phyloP scores from a whole-genome alignment of 2,329 filamentous ascomycete species.

The Parastagonospora avenae region DNA sequence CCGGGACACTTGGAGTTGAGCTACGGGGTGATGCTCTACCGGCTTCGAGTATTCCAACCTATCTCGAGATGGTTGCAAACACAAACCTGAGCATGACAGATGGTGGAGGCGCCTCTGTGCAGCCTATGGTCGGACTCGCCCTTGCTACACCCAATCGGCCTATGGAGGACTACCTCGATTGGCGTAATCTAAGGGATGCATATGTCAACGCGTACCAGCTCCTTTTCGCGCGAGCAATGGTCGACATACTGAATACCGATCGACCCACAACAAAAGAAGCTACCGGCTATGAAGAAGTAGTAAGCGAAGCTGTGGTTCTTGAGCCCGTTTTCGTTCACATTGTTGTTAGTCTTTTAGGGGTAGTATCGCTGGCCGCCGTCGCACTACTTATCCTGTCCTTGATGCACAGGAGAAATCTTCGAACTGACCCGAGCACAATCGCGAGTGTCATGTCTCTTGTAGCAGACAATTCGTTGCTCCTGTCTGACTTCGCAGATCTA shows the following conservation, averaged over 20 bases:
- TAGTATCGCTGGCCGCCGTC: conserved; percentile 25
- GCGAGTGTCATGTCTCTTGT: conserved; percentile 43
- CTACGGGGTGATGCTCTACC: conserved; percentile 17
- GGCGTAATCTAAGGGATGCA: conserved; percentile 33
- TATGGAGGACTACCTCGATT: conserved; percentile 43
- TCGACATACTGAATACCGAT: conserved; percentile 30
- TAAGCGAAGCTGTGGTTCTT: conserved; percentile 43
- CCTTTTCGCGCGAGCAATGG: conserved; percentile 48
- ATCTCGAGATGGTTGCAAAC: conserved; percentile 8
- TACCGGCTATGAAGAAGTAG: conserved; percentile 22
- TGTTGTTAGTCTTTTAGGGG: conserved; percentile 41
- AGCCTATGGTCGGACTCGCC: conserved; percentile 47
- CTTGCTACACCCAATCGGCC: conserved; percentile 33
- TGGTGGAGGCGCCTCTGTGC: not conserved
- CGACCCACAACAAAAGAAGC: conserved; percentile 5
- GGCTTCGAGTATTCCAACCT: conserved; percentile 5
- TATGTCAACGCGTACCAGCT: conserved; percentile 52
- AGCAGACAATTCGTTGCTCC: conserved; percentile 26
- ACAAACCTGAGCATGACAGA: conserved; percentile 14
- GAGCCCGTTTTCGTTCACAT: conserved; percentile 47
- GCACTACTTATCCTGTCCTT: conserved; percentile 30
- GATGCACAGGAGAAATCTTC: conserved; percentile 21
- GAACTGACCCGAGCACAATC: conserved; percentile 44
- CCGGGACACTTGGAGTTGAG: not conserved
- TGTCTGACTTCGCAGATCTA: conserved; percentile 26